Conservation (phyloP, 1,284 basidiomycete genomes). For the Ustilago cynodontis region DNA sequence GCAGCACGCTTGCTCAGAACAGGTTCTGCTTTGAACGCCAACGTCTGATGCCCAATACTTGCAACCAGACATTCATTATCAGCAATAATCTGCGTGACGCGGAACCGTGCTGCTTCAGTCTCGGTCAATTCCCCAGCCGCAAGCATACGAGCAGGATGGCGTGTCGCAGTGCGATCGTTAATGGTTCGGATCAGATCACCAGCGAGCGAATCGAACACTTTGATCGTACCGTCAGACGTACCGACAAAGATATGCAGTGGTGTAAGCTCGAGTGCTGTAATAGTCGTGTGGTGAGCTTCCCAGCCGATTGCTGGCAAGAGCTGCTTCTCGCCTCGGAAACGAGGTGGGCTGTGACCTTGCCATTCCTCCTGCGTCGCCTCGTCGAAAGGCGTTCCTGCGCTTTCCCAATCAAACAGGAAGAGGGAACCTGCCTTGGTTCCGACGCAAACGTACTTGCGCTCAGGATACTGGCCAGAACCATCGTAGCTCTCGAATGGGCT, state of each 20-base stretch:
- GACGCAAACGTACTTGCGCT: slow-evolving; percentile 62
- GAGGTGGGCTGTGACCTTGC: slow-evolving; percentile 73
- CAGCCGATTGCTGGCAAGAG: slow-evolving; percentile 73
- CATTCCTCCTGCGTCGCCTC: slow-evolving; percentile 45
- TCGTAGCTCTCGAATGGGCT: slow-evolving; percentile 29
- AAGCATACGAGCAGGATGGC: slow-evolving; percentile 75
- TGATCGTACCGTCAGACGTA: slow-evolving; percentile 75
- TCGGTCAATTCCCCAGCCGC: slow-evolving; percentile 72
- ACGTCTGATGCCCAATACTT: slow-evolving; percentile 76
- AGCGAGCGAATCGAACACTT: slow-evolving; percentile 78
- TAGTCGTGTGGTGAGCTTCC: slow-evolving; percentile 55
- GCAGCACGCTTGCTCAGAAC: slow-evolving; percentile 59
- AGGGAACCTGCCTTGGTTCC: slow-evolving; percentile 62
- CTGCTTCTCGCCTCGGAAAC: slow-evolving; percentile 75
- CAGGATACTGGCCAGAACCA: slow-evolving; percentile 45
- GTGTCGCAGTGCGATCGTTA: slow-evolving; percentile 64
- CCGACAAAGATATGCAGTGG: slow-evolving; percentile 52
- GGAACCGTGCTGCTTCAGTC: slow-evolving; percentile 72
- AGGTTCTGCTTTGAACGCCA: slow-evolving; percentile 79
- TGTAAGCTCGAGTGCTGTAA: slow-evolving; percentile 61
- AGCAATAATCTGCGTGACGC: slow-evolving; percentile 77
- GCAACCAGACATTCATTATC: slow-evolving; percentile 77
- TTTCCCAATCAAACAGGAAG: slow-evolving; percentile 64
- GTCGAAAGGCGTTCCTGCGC: slow-evolving; percentile 36
- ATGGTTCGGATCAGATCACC: slow-evolving; percentile 67